Evolutionary conservation across 108 stramenopile species (phyloP).

Genomic region (Conticribra weissflogii): DNA sequence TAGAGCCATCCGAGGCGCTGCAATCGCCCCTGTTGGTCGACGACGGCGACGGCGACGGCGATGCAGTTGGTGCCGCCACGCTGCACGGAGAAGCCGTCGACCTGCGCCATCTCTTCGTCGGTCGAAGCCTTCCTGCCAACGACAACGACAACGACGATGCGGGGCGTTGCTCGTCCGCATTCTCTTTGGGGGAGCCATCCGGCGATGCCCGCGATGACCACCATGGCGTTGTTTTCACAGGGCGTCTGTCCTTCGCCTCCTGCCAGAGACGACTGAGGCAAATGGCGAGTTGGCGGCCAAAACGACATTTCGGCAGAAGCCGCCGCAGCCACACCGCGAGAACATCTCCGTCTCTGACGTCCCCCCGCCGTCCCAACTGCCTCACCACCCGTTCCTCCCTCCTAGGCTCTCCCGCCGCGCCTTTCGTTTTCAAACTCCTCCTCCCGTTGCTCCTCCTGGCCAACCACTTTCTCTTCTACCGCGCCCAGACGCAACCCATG

Average conservation of each 20-base stretch:
- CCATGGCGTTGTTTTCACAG: neutral
- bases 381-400: slow-evolving; percentile 24
- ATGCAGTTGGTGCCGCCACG: neutral
- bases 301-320: neutral
- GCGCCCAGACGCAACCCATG: slow-evolving; percentile 78
- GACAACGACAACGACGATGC: neutral
- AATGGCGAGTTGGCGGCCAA: neutral
- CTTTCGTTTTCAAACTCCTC: slow-evolving; percentile 36
- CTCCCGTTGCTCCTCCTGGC: slow-evolving; percentile 55
- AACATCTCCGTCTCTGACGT: too few species aligned
- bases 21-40: neutral
- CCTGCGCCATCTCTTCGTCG: slow-evolving; percentile 14
- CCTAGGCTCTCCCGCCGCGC: slow-evolving; percentile 41
- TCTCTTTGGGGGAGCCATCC: neutral
- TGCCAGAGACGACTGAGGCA: neutral
- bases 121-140: neutral
- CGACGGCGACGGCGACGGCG: neutral
- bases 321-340: neutral
- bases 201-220: neutral
- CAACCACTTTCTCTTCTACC: slow-evolving; percentile 67
- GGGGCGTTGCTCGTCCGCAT: neutral
- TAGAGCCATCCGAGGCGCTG: too few species aligned
- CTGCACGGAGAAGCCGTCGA: slow-evolving; percentile 33
- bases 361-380: too few species aligned
- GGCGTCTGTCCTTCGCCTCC: too few species aligned